Base-by-base conservation (phyloP, 306 rosid species). In the Prinsepia uniflora region DNA sequence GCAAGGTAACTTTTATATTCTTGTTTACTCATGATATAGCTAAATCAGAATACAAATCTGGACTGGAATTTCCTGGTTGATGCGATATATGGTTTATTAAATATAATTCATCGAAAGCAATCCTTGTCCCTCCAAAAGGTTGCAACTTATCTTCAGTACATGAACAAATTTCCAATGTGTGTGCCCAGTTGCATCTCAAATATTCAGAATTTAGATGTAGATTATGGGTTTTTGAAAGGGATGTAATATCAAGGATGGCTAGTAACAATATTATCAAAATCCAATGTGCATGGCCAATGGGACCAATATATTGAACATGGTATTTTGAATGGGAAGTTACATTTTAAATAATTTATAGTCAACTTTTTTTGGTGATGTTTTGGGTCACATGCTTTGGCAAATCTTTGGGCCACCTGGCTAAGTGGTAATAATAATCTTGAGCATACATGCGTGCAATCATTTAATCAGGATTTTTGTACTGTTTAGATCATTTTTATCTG, bases 1-100 rank as follows among this genome's bases (percentile, higher is more conserved):
- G 77, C 97, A 93, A 87, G 94, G 98, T 90, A 74, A 78, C 73
- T 72, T 72, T 63, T 79, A 74, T 59, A 40, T 54, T 72, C 7
- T 66, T 24, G 44, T 66, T 13, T 4, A 48, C 44, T 66, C 24
- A 2, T 66, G 17, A 65, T 45, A 20, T 20, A 22, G 55, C 69
- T 65, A 7, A 40, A 45, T 20, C 40, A 44, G 12, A 65, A 20
- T 42, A 19, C 11, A 4, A 20, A 36, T 66, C 18, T 11, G 30
- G 46, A 42, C 44, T 64, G 24, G 54, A 44, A 65, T 47, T 43
- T 43, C 20, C 53, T 44, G 10, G 6, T 64, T 66, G 61, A 22
- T 68, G 36, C 72, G 53, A 18, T 52, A 13, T 40, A 17, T 52
- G 12, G 39, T 52, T 40, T 41, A 52, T 18, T 18, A 52, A 52